phyloP scores from a whole-genome alignment of 805 yeast species.

The Hanseniaspora thailandica region DNA sequence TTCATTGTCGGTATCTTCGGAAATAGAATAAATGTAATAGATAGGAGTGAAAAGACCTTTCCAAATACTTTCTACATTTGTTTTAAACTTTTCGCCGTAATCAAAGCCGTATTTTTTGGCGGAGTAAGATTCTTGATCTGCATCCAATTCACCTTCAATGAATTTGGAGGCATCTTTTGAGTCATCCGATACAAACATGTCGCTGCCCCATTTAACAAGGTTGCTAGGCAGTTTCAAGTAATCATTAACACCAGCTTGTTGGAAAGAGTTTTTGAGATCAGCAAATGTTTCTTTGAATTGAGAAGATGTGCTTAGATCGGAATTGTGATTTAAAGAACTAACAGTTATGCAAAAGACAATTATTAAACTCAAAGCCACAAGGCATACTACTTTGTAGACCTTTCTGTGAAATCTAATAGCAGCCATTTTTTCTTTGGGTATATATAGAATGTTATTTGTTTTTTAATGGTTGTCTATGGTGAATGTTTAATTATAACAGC shows the following conservation, averaged over 20 bases:
- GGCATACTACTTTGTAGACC: neutral
- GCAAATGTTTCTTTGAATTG: constrained; percentile 2
- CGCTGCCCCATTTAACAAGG: constrained; percentile 12
- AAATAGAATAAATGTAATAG: constrained; percentile 1
- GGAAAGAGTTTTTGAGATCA: neutral
- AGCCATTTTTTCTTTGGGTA: neutral
- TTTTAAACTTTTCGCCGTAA: constrained; percentile 2
- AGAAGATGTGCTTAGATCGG: neutral
- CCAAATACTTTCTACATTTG: constrained; percentile 14
- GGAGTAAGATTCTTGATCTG: neutral
- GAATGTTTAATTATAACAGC: too few relatives aligned
- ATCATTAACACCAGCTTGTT: neutral
- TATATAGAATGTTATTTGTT: neutral
- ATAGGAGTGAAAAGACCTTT: constrained; percentile 14
- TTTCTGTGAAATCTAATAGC: constrained; percentile 8
- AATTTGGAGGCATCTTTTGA: neutral
- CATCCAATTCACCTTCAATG: neutral
- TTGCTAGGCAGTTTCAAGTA: neutral
- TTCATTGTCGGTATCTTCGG: neutral
- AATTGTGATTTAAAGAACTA: neutral
- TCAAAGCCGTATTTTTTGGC: constrained; percentile 9
- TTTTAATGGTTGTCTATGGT: neutral
- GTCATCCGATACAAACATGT: neutral
- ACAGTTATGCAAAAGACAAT: neutral
- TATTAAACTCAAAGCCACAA: neutral